phyloP scores from a whole-genome alignment of 106 monocot species.

The Acorus gramineus region DNA sequence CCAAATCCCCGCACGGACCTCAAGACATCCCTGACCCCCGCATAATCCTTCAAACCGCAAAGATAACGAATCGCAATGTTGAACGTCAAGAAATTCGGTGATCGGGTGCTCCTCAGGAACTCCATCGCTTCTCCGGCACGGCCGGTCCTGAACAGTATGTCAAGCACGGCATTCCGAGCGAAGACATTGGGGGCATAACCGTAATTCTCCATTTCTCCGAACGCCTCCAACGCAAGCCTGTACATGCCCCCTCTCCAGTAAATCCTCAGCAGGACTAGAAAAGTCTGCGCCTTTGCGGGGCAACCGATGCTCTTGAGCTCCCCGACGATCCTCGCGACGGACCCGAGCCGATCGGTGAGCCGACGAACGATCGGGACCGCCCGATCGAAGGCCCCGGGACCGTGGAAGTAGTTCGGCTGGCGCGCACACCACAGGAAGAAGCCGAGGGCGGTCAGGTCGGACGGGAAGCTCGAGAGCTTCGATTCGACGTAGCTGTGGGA shows the following conservation, averaged over 20 bases:
- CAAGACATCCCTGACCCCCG: constrained; percentile 17
- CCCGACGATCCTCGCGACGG: constrained; percentile 15
- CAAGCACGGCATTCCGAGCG: constrained; percentile 43
- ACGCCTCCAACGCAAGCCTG: constrained; percentile 23
- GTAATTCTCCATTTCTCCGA: constrained; percentile 36
- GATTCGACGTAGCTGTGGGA: constrained; percentile 22
- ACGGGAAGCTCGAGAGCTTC: constrained; percentile 31
- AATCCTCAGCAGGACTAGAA: constrained; percentile 39
- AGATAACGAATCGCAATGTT: constrained; percentile 32
- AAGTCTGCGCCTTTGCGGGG: constrained; percentile 35
- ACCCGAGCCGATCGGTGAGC: constrained; percentile 24
- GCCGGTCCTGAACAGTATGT: constrained; percentile 38
- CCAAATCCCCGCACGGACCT: constrained; percentile 26
- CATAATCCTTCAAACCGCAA: constrained; percentile 30
- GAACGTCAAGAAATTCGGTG: constrained; percentile 37
- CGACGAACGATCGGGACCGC: constrained; percentile 32
- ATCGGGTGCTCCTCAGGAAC: constrained; percentile 12
- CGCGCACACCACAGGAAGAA: constrained; percentile 65
- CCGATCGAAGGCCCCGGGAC: constrained; percentile 21
- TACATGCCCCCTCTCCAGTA: constrained; percentile 40
- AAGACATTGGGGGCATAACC: constrained; percentile 36
- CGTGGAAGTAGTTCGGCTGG: constrained; percentile 42
- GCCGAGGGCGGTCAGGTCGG: constrained; percentile 37
- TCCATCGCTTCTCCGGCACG: constrained; percentile 17
- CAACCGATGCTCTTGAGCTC: constrained; percentile 32